Evolutionary conservation across 805 yeast species (phyloP).

Genomic region (Starmerella bacillaris): DNA sequence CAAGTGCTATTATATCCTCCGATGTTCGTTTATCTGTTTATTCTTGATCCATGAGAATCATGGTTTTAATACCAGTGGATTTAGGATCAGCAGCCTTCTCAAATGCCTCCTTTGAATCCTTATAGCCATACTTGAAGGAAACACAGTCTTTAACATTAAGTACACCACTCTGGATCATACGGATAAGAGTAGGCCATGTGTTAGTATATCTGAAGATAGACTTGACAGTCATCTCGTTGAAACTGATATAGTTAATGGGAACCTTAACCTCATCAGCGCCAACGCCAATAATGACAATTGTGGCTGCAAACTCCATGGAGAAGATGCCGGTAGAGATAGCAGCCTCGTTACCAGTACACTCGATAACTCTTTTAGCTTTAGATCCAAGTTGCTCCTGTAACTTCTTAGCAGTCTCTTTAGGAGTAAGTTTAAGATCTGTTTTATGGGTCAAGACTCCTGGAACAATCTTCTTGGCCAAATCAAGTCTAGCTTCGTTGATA

Average conservation of each 20-base stretch:
- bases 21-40: no score
- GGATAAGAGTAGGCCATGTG: conserved; percentile 41
- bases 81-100: conserved; percentile 26
- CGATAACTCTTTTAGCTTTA: conserved; percentile 31
- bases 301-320: conserved; percentile 32
- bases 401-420: conserved; percentile 19
- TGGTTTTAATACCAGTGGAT: conserved; percentile 32
- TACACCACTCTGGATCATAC: conserved; percentile 29
- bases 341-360: conserved; percentile 38
- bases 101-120: conserved; percentile 33
- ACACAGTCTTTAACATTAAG: conserved; percentile 31
- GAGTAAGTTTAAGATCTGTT: conserved; percentile 28
- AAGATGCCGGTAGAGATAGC: conserved; percentile 32
- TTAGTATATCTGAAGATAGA: conserved; percentile 38
- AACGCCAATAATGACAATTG: conserved; percentile 34
- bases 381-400: conserved; percentile 26
- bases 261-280: conserved; percentile 32
- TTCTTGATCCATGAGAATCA: conserved; percentile 20
- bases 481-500: conserved; percentile 28
- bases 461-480: conserved; percentile 30
- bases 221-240: conserved; percentile 35
- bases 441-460: conserved; percentile 32
- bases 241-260: conserved; percentile 38
- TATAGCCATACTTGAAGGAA: conserved; percentile 32
- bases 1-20: no score